Percentiles rank a stretch among this genome's conserved stretches.
Conservation (phyloP, 805 yeast species). For the Monosporozyma siamensis region DNA sequence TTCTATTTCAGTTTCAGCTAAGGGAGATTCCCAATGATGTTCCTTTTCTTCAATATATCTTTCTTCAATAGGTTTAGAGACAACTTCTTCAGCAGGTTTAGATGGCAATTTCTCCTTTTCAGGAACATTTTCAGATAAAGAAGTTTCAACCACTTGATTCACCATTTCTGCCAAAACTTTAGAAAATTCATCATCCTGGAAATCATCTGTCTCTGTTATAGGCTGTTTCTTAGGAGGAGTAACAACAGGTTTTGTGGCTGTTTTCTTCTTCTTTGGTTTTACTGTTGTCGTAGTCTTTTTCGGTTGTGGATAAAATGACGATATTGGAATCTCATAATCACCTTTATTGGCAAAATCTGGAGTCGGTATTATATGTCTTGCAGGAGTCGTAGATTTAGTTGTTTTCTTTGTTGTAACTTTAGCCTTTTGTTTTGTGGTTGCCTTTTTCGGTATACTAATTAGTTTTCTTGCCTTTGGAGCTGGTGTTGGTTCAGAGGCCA, state of each 20-base stretch:
- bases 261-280: conserved; percentile 21
- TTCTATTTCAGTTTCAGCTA: neutral
- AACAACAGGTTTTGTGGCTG: conserved; percentile 7
- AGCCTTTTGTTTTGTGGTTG: conserved; percentile 5
- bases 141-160: conserved; percentile 41
- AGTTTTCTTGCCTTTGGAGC: conserved; percentile 4
- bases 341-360: neutral
- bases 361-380: neutral
- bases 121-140: conserved; percentile 6
- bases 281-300: neutral
- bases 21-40: neutral
- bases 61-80: neutral
- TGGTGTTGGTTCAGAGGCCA: conserved; percentile 10
- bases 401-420: neutral
- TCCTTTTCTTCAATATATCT: neutral
- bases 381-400: neutral
- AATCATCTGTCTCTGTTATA: conserved; percentile 2
- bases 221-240: too few species aligned
- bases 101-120: neutral
- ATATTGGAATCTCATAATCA: conserved; percentile 5
- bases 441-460: conserved; percentile 11
- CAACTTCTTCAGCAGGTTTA: neutral
- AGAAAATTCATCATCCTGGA: conserved; percentile 34
- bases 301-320: conserved; percentile 6
- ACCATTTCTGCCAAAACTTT: conserved; percentile 50